These are phyloP conservation scores for Biscutella laevigata DNA, from an alignment of 441 rosid species.

Conservation along the genomic window DNA sequence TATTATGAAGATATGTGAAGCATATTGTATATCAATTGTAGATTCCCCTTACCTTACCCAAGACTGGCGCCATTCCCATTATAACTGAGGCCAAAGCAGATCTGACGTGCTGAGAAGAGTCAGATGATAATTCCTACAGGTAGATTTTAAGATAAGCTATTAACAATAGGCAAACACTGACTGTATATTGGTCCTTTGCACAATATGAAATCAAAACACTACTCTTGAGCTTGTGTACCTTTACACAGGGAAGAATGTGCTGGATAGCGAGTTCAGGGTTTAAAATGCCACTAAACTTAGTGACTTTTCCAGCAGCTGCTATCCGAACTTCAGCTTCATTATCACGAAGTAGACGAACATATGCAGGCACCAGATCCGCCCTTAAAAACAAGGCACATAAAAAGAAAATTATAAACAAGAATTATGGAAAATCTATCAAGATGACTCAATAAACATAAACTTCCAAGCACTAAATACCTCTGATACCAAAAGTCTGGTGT, in stretches of 20 bases:
- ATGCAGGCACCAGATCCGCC: constrained; percentile 84
- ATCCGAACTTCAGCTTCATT: constrained; percentile 98
- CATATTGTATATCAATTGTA: not conserved
- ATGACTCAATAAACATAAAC: not conserved
- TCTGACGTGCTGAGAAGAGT: constrained; percentile 92
- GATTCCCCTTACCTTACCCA: constrained; percentile 68
- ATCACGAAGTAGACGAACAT: constrained; percentile 82
- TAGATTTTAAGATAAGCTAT: not conserved
- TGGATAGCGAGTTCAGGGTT: constrained; percentile 79
- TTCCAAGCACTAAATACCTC: not conserved
- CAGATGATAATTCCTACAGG: constrained; percentile 72
- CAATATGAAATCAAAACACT: not conserved
- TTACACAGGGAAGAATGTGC: constrained; percentile 80
- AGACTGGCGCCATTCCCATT: constrained; percentile 96
- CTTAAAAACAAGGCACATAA: constrained; percentile 20
- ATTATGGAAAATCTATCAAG: not conserved
- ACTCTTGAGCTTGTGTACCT: constrained; percentile 44
- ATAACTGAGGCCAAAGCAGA: constrained; percentile 96
- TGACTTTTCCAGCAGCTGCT: constrained; percentile 96
- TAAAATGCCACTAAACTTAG: constrained; percentile 75
- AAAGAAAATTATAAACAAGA: not conserved
- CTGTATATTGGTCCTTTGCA: not conserved
- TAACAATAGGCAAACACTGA: not conserved
- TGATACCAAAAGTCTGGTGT: not conserved
- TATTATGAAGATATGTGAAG: not conserved